Base-by-base conservation (phyloP, 1,139 yeast genomes). In the Pichia kudriavzevii region DNA sequence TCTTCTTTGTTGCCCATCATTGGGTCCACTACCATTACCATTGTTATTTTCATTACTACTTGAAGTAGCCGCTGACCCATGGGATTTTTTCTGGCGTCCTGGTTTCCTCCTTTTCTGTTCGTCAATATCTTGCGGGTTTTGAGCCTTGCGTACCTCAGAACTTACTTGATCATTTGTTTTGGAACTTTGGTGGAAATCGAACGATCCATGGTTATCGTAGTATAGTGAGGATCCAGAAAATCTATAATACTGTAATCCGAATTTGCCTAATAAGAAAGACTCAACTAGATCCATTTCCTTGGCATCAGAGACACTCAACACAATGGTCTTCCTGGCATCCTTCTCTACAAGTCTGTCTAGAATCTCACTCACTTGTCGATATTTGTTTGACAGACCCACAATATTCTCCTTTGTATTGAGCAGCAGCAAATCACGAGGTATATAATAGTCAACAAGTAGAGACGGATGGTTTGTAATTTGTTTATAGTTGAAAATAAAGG, bases 281-380 rank as follows among this genome's bases (percentile, higher is more conserved):
- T 81, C 93, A 4, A 81, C 64, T 28, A 79, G 58, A 48, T 81
- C 93, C 47, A 81, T 56, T 50, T 80, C 91, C 47, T 79, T 76
- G 23, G 78, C 67, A 45, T 67, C 71, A 27, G 69, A 69, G 0
- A 84, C 78, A 4, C 77, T 69, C n/a, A 80, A 64, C 28, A 75
- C 58, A 16, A 78, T 50, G 26, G 67, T 49, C 15, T 45, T 52
- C 2, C 42, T 33, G 22, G 36, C 39, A 12, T 44, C 39, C 8
- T 35, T 30, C 12, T 42, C 46, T 25, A 46, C 46, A 23, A 56
- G 34, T 12, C 45, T 44, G 41, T 66, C 69, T 19, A 80, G 52
- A 7, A 80, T 48, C 26, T 66, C 56, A 45, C 79, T 75, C 42
- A 79, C 64, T 32, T 69, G 57, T 38, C 62, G 61, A 40, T 78